A percentile compares a stretch with the other conserved stretches of the same genome.
These are phyloP conservation scores for Daldinia vernicosa DNA, from an alignment of 495 filamentous ascomycete genomes.

Conservation along the genomic window DNA sequence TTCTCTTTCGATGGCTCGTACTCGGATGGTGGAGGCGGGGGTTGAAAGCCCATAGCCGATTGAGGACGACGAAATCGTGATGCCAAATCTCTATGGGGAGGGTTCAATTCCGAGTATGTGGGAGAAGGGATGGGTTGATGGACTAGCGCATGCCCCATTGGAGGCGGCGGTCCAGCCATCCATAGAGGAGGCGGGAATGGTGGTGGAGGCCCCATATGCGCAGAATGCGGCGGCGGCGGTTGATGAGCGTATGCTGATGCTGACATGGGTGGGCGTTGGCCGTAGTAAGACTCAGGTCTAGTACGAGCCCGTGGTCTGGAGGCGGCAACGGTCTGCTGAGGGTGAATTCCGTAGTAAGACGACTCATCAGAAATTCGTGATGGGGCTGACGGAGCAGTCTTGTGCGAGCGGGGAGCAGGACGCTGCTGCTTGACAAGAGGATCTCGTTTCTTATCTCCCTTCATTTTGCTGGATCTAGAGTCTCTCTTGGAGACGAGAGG, in stretches of 20 bases:
- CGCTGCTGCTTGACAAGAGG: slow-evolving; percentile 37
- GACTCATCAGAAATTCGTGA: slow-evolving; percentile 49
- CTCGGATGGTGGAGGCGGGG: slow-evolving; percentile 44
- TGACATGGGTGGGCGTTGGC: slow-evolving; percentile 46
- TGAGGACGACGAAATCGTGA: slow-evolving; percentile 52
- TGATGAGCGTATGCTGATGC: slow-evolving; percentile 43
- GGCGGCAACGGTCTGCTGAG: slow-evolving; percentile 40
- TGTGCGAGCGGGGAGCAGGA: slow-evolving; percentile 36
- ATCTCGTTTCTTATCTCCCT: slow-evolving; percentile 42
- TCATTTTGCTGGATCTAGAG: slow-evolving; percentile 41
- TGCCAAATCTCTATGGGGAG: slow-evolving; percentile 41
- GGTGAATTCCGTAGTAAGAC: slow-evolving; percentile 52
- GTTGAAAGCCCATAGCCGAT: slow-evolving; percentile 55
- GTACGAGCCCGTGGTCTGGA: slow-evolving; percentile 54
- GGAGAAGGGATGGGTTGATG: slow-evolving; percentile 42
- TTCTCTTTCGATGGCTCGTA: slow-evolving; percentile 43
- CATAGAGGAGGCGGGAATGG: slow-evolving; percentile 37
- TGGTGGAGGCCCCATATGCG: slow-evolving; percentile 34
- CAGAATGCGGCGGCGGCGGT: slow-evolving; percentile 34
- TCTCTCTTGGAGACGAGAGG: slow-evolving; percentile 42
- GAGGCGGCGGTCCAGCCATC: slow-evolving; percentile 30
- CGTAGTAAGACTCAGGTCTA: slow-evolving; percentile 54
- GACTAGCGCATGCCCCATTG: slow-evolving; percentile 38
- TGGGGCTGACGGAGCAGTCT: slow-evolving; percentile 37
- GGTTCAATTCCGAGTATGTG: slow-evolving; percentile 41